A percentile compares a stretch with the other conserved stretches of the same genome.
These are phyloP conservation scores for Ophiorrhiza pumila DNA, from an alignment of 257 asterid species.

Conservation along the genomic window DNA sequence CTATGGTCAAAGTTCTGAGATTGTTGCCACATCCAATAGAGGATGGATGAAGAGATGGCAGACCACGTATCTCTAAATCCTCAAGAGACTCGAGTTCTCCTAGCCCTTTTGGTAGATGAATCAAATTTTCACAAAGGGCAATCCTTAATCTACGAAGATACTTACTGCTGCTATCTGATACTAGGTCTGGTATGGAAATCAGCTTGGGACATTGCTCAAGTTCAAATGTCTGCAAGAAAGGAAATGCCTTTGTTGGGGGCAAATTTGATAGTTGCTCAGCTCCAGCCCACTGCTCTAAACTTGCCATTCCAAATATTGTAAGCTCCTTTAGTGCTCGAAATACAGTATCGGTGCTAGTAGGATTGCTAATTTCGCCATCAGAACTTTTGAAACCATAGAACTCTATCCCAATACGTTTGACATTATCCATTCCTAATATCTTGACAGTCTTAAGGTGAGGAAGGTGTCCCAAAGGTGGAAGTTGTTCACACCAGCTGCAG, in stretches of 20 bases:
- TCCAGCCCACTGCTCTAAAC: constrained; percentile 21
- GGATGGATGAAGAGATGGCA: constrained; percentile 6
- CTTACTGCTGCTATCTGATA: neutral
- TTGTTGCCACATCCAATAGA: neutral
- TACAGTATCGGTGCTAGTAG: neutral
- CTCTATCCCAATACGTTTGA: neutral
- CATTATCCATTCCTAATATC: neutral
- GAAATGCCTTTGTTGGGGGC: neutral
- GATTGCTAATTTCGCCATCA: neutral
- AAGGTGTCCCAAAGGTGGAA: constrained; percentile 27
- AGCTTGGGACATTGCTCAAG: constrained; percentile 14
- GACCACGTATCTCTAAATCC: constrained; percentile 15
- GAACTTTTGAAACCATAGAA: neutral
- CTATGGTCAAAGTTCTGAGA: constrained; percentile 9
- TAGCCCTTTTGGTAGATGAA: constrained; percentile 9
- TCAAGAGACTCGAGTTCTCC: constrained; percentile 12
- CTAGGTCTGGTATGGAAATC: neutral
- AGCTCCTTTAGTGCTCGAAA: constrained; percentile 20
- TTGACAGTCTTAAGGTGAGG: constrained; percentile 12
- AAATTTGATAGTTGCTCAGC: neutral
- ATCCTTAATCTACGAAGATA: constrained; percentile 5
- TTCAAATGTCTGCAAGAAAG: constrained; percentile 5
- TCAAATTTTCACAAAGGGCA: neutral
- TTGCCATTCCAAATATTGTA: neutral
- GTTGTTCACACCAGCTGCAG: constrained; percentile 14